Evolutionary conservation across 345 rosid species (phyloP).

Genomic region (Xanthoceras sorbifolium): DNA sequence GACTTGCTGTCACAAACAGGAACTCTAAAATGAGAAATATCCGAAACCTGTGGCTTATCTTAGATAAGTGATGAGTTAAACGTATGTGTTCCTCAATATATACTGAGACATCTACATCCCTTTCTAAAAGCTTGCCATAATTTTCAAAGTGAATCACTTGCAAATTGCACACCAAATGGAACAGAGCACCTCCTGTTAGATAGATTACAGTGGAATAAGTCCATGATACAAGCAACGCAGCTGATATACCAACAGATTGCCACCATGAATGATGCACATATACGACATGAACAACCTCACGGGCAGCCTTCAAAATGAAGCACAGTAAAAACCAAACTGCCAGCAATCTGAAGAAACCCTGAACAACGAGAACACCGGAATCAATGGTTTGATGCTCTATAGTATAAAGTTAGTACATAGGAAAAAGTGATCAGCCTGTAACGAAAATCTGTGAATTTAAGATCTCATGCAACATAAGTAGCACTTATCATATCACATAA

Average conservation of each 20-base stretch:
- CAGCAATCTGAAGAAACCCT: constrained; percentile 41
- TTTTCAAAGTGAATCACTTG: constrained; percentile 42
- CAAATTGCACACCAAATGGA: constrained; percentile 36
- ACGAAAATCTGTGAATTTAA: neutral
- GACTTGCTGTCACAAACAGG: constrained; percentile 35
- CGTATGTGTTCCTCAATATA: constrained; percentile 36
- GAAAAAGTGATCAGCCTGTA: too few relatives aligned
- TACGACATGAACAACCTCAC: constrained; percentile 26
- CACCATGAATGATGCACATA: constrained; percentile 25
- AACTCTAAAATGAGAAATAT: constrained; percentile 34
- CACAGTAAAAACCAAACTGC: constrained; percentile 30
- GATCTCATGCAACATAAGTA: neutral
- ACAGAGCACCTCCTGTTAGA: constrained; percentile 36
- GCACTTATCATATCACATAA: neutral
- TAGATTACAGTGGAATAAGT: constrained; percentile 26
- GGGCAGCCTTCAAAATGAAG: constrained; percentile 33
- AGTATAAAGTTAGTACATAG: neutral
- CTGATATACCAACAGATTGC: constrained; percentile 19
- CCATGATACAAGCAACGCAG: constrained; percentile 35
- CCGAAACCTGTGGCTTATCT: constrained; percentile 43
- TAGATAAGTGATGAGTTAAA: constrained; percentile 33
- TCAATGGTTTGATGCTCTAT: neutral
- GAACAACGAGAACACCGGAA: constrained; percentile 8
- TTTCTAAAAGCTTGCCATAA: constrained; percentile 40
- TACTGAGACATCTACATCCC: constrained; percentile 30